Conservation (phyloP, 371 early-diverging fungal species). For the Rhizopus sp. region DNA sequence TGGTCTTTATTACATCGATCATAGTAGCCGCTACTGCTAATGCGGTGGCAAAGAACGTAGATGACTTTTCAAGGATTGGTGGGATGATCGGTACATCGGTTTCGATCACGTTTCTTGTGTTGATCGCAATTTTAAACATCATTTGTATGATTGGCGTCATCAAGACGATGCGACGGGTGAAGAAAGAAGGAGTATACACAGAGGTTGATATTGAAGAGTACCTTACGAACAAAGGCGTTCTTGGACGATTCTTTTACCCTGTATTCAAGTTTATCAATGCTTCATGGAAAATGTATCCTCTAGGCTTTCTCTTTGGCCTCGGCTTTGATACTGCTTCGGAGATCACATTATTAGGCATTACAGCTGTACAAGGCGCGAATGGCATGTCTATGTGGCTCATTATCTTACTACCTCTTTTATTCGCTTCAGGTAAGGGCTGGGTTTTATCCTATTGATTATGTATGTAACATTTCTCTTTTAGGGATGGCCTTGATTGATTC, state of each 20-base stretch:
- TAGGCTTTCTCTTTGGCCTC: conserved; percentile 65
- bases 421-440: conserved; percentile 54
- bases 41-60: conserved; percentile 48
- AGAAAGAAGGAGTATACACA: conserved; percentile 46
- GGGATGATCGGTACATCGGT: conserved; percentile 65
- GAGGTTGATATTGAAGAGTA: conserved; percentile 51
- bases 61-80: conserved; percentile 50
- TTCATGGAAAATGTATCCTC: conserved; percentile 70
- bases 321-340: conserved; percentile 77
- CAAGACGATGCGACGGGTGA: conserved; percentile 39
- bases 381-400: conserved; percentile 55
- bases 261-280: conserved; percentile 59
- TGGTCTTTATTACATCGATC: conserved; percentile 59
- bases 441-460: not conserved
- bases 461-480: conserved; percentile 3
- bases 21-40: conserved; percentile 56
- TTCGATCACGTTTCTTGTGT: conserved; percentile 54
- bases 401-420: conserved; percentile 64
- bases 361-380: conserved; percentile 51
- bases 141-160: conserved; percentile 48
- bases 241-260: conserved; percentile 60
- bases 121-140: conserved; percentile 63
- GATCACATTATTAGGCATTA: conserved; percentile 58
- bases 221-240: conserved; percentile 35
- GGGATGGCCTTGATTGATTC: conserved; percentile 70